Percentiles rank a stretch among this genome's conserved stretches.
These are phyloP conservation scores for Penicillium brasilianum DNA, from an alignment of 2,329 filamentous ascomycete genomes.

Conservation along the genomic window DNA sequence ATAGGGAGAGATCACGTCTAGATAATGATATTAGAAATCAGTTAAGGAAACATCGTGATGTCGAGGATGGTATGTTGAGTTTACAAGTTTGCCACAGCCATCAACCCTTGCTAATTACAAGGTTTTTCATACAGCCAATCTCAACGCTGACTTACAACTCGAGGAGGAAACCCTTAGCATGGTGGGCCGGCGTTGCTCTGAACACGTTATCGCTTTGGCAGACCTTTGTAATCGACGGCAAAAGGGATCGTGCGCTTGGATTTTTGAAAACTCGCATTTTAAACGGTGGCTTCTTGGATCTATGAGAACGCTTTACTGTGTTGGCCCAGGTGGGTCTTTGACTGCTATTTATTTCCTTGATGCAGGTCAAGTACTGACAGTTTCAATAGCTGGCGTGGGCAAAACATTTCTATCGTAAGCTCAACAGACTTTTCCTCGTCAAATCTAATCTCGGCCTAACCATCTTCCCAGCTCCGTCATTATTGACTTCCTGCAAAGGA, in stretches of 20 bases:
- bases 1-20: no score
- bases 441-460: not conserved
- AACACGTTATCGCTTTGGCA: conserved; percentile 35
- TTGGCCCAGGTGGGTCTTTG: conserved; percentile 28
- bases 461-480: conserved; percentile 29
- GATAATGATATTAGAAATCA: no score
- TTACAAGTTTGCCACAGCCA: no score
- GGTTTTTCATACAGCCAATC: conserved; percentile 11
- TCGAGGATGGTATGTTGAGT: no score
- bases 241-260: conserved; percentile 35
- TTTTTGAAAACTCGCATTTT: conserved; percentile 24
- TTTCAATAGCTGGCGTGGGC: conserved; percentile 32
- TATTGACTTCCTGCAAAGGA: conserved; percentile 35
- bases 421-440: not conserved
- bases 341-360: conserved; percentile 11
- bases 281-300: conserved; percentile 27
- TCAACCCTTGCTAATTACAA: no score
- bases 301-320: conserved; percentile 37
- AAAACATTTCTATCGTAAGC: conserved; percentile 41
- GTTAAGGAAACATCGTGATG: no score
- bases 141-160: no score
- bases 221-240: conserved; percentile 37
- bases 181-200: not conserved
- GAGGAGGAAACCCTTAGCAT: no score
- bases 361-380: no score